Base-by-base conservation (phyloP, 2,329 filamentous ascomycete genomes). In the Pezizomycotina sp. region DNA sequence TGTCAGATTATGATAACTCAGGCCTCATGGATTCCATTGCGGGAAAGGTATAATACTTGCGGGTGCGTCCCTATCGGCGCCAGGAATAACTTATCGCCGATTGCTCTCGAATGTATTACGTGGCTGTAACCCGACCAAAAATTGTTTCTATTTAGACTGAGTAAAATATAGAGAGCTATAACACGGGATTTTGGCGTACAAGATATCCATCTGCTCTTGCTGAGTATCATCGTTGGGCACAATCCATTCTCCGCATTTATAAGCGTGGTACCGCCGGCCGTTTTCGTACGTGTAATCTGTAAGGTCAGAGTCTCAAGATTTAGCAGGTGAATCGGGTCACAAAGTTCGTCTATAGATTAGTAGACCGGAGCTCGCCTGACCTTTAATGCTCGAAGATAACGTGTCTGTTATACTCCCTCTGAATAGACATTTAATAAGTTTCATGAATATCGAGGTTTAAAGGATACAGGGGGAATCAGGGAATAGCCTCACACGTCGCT, bases 211-310 rank as follows among this genome's bases (percentile, higher is more conserved):
- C 20, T 44, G 41, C 12, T 44, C 40, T 40, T 44, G 41, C 40
- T 44, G 41, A 31, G 36, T 44, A 36, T 66, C 63, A 39, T 68
- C 64, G 45, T 68, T 68, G 10, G 64, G 64, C 13, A 67, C 50
- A 19, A 63, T 62, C 45, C 66, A 68, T 29, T 60, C 55, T 6
- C 60, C 61, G 20, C 59, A 57, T 3, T 60, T 52, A 42, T 63
- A 64, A 18, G 56, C 58, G 48, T 68, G 64, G 45, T 66, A 68
- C 24, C 64, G 59, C 39, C 65, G 41, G 6, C 48, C 48, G 35
- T 50, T 49, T 42, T 50, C 48, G 27, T 45, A 50, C 15, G 26
- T 39, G 14, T 44, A 44, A 21, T 36, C 41, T 40, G n/a, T 8
- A 30, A 15, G n/a, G n/a, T n/a, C n/a, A n/a, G n/a, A n/a, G n/a